Percentiles rank a stretch among this genome's conserved stretches.
Conservation (phyloP, 257 asterid genomes). For the Solanum boliviense region DNA sequence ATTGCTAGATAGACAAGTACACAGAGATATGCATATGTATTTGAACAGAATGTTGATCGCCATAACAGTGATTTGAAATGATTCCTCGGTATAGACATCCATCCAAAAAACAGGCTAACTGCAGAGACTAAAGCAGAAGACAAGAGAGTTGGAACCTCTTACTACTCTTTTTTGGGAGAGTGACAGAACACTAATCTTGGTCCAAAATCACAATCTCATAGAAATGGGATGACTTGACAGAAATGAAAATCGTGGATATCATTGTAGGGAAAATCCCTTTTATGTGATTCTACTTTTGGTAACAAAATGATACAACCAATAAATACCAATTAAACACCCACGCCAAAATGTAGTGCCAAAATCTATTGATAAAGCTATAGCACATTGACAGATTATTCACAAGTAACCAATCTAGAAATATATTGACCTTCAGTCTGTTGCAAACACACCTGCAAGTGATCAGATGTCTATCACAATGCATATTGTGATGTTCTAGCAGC, state of each 20-base stretch:
- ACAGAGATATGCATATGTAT: background rate
- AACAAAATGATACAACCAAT: background rate
- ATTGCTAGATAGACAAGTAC: background rate
- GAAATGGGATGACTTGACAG: background rate
- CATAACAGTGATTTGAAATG: background rate
- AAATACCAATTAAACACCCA: background rate
- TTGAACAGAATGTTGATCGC: background rate
- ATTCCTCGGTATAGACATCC: background rate
- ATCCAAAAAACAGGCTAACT: background rate
- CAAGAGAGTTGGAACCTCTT: background rate
- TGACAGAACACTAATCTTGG: background rate
- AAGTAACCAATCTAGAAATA: constrained; percentile 7
- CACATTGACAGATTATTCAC: constrained; percentile 3
- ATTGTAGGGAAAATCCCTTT: background rate
- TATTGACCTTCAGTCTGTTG: background rate
- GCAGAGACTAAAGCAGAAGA: background rate
- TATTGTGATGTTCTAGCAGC: constrained; percentile 66
- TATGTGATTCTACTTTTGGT: background rate
- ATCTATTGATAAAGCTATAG: background rate
- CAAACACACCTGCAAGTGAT: background rate
- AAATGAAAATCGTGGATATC: background rate
- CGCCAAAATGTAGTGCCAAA: background rate
- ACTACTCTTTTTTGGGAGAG: background rate
- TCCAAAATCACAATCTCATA: background rate
- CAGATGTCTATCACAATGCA: constrained; percentile 13